phyloP scores from a whole-genome alignment of 2,329 filamentous ascomycete species.

The Teratosphaeria zuluensis region DNA sequence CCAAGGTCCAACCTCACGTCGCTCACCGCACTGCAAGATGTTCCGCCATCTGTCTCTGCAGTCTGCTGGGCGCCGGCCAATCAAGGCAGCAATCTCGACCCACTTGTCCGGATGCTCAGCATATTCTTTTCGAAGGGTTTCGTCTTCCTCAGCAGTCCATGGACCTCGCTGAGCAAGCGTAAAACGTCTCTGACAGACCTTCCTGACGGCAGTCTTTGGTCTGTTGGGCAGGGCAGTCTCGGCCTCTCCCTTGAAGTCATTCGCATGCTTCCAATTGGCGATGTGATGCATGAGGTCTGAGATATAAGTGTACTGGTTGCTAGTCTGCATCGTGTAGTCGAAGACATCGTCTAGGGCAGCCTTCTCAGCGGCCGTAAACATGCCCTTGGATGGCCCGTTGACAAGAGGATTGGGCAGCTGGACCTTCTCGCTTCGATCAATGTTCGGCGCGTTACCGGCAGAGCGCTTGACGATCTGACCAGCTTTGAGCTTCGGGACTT shows the following conservation, averaged over 20 bases:
- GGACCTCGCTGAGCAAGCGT: conserved; percentile 52
- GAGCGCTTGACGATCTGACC: not conserved
- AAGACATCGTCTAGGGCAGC: conserved; percentile 18
- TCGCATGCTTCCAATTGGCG: conserved; percentile 22
- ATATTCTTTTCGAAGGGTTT: conserved; percentile 41
- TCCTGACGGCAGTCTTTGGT: conserved; percentile 25
- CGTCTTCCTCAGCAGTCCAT: conserved; percentile 53
- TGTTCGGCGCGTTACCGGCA: not conserved
- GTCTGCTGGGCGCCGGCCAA: conserved; percentile 57
- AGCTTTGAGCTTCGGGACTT: not conserved
- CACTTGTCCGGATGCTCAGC: conserved; percentile 48
- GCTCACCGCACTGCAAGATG: conserved; percentile 50
- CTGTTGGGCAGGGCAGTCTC: conserved; percentile 25
- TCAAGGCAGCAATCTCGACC: conserved; percentile 49
- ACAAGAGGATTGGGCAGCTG: conserved; percentile 2
- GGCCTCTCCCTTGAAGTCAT: conserved; percentile 22
- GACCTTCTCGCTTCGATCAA: not conserved
- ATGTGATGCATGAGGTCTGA: conserved; percentile 13
- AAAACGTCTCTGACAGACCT: conserved; percentile 50
- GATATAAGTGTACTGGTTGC: not conserved
- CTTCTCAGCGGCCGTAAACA: conserved; percentile 15
- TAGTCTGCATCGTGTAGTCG: conserved; percentile 6
- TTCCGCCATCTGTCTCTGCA: conserved; percentile 62
- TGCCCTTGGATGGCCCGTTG: conserved; percentile 4
- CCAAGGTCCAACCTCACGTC: conserved; percentile 49